These are phyloP conservation scores for Leishmania mexicana DNA, from an alignment of 208 protist genomes.

Conservation along the genomic window DNA sequence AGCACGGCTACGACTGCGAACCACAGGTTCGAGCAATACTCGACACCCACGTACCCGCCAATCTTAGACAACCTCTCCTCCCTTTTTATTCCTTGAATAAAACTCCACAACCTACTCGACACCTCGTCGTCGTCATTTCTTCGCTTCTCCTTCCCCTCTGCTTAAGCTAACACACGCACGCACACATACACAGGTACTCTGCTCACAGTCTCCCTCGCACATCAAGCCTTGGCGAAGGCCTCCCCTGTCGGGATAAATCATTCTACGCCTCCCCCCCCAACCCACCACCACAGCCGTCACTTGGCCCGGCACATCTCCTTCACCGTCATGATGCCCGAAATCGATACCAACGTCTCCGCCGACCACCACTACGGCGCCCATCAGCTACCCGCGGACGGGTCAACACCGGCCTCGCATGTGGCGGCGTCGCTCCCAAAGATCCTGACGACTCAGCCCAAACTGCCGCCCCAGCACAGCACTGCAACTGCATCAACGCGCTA, in stretches of 20 bases:
- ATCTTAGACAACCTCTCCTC: not conserved
- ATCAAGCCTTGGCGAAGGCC: not conserved
- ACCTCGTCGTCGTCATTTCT: not conserved
- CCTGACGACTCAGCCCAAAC: not conserved
- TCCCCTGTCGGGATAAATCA: not conserved
- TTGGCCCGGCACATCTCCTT: not conserved
- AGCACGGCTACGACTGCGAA: not conserved
- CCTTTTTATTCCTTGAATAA: too few species aligned
- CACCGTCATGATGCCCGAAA: not conserved
- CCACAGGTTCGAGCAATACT: not conserved
- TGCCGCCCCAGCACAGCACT: conserved; percentile 43
- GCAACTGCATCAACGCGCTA: conserved; percentile 22
- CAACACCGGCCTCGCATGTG: not conserved
- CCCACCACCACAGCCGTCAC: not conserved
- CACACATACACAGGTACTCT: not conserved
- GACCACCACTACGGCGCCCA: not conserved
- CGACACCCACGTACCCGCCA: not conserved
- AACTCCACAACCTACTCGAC: too few species aligned
- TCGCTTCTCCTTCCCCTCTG: not conserved
- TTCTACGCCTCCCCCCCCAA: not conserved
- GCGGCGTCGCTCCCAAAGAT: not conserved
- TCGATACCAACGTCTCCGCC: not conserved
- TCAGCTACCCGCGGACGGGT: not conserved
- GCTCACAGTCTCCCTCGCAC: not conserved
- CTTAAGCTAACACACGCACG: not conserved